These are phyloP conservation scores for Sutorius eximius DNA, from an alignment of 1,284 basidiomycete species.

Conservation along the genomic window DNA sequence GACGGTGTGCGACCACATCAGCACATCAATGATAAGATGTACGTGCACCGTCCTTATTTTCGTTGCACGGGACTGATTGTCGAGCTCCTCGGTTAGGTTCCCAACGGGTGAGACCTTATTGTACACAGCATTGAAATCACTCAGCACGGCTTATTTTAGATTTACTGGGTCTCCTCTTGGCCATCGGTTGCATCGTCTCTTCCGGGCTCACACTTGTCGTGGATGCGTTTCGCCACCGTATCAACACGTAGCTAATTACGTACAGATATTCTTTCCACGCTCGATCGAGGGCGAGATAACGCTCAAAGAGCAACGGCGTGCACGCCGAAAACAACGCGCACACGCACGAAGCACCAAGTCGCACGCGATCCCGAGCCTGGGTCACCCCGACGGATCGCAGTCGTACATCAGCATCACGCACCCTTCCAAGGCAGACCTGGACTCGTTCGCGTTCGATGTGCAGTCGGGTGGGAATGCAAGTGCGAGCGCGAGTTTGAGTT, in stretches of 20 bases:
- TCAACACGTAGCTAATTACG: background rate
- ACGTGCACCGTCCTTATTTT: conserved; percentile 10
- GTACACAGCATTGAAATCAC: background rate
- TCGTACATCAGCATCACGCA: conserved; percentile 13
- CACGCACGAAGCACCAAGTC: background rate
- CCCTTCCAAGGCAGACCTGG: conserved; percentile 3
- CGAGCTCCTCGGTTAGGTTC: conserved; percentile 26
- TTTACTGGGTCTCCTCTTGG: conserved; percentile 56
- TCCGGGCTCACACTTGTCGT: conserved; percentile 74
- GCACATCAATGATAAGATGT: conserved; percentile 64
- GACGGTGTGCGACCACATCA: conserved; percentile 64
- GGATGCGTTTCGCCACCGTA: conserved; percentile 28
- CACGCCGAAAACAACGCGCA: conserved; percentile 31
- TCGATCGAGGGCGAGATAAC: conserved; percentile 63
- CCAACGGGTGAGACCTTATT: conserved; percentile 24
- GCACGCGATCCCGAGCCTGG: background rate
- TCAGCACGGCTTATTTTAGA: conserved; percentile 38
- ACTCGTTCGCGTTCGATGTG: background rate
- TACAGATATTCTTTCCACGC: conserved; percentile 76
- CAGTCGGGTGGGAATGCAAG: background rate
- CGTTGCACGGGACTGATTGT: background rate
- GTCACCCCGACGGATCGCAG: background rate
- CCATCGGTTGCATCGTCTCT: conserved; percentile 61
- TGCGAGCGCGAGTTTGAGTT: background rate
- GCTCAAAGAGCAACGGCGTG: conserved; percentile 43